A percentile compares a stretch with the other conserved stretches of the same genome.
phyloP scores from a whole-genome alignment of 78 protist species.

The Pelomyxa schiedti region DNA sequence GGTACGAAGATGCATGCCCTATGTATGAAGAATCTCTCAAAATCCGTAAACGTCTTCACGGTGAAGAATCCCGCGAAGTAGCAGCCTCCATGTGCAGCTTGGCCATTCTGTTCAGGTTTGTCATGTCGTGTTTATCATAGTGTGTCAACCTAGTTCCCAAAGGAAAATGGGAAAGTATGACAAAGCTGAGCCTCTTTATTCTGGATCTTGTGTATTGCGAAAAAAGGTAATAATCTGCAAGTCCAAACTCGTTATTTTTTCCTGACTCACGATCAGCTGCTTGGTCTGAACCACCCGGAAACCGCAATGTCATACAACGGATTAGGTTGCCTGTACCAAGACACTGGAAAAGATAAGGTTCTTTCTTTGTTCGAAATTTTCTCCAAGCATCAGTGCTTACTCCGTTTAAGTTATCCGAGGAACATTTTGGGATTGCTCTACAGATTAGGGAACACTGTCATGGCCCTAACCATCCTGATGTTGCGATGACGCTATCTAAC shows the following conservation, averaged over 20 bases:
- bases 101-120: not conserved
- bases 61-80: not conserved
- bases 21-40: not conserved
- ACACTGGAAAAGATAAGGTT: not conserved
- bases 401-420: not conserved
- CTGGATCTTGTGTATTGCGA: not conserved
- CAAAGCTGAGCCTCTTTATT: not conserved
- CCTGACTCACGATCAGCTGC: not conserved
- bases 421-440: not conserved
- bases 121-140: too few species aligned
- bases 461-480: conserved; percentile 6
- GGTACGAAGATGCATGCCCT: not conserved
- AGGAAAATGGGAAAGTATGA: not conserved
- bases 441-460: not conserved
- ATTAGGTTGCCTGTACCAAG: conserved; percentile 1
- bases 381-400: too few species aligned
- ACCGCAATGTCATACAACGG: not conserved
- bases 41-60: not conserved
- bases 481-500: conserved; percentile 8
- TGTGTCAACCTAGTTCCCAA: too few species aligned
- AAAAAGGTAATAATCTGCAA: too few species aligned
- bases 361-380: too few species aligned
- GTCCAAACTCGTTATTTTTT: too few species aligned
- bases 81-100: not conserved
- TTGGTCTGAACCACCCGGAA: not conserved